Conservation (phyloP, 1,284 basidiomycete genomes). For the Pholiota adiposa region DNA sequence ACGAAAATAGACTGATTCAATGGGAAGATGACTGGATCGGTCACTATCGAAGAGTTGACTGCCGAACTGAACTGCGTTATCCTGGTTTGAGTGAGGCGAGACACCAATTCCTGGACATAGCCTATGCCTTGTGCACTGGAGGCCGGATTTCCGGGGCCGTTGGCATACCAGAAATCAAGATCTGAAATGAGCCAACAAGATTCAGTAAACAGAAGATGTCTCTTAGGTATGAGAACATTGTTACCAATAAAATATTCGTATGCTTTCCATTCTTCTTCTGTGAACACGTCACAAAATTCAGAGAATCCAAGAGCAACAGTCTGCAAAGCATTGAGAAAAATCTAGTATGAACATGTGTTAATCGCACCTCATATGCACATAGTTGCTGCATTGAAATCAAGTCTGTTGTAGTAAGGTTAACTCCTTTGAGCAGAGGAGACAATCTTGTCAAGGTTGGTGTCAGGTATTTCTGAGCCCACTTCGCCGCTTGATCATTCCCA, state of each 20-base stretch:
- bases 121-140: conserved; percentile 65
- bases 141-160: conserved; percentile 57
- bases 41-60: conserved; percentile 60
- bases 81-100: conserved; percentile 52
- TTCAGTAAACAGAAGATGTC: neutral
- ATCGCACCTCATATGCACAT: conserved; percentile 60
- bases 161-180: conserved; percentile 56
- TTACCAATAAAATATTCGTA: conserved; percentile 57
- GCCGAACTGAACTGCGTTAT: conserved; percentile 56
- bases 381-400: conserved; percentile 52
- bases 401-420: conserved; percentile 51
- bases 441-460: conserved; percentile 53
- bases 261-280: conserved; percentile 67
- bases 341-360: neutral
- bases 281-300: conserved; percentile 59
- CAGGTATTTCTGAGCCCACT: conserved; percentile 62
- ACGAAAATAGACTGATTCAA: conserved; percentile 63
- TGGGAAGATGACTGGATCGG: conserved; percentile 59
- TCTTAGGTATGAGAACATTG: neutral
- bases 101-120: conserved; percentile 60
- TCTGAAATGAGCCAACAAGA: conserved; percentile 26
- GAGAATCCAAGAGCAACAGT: conserved; percentile 70
- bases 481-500: conserved; percentile 31
- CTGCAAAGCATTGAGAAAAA: conserved; percentile 29
- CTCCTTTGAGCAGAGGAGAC: conserved; percentile 48